These are phyloP conservation scores for Penicillium sp. DNA, from an alignment of 2,329 filamentous ascomycete species.

Conservation along the genomic window DNA sequence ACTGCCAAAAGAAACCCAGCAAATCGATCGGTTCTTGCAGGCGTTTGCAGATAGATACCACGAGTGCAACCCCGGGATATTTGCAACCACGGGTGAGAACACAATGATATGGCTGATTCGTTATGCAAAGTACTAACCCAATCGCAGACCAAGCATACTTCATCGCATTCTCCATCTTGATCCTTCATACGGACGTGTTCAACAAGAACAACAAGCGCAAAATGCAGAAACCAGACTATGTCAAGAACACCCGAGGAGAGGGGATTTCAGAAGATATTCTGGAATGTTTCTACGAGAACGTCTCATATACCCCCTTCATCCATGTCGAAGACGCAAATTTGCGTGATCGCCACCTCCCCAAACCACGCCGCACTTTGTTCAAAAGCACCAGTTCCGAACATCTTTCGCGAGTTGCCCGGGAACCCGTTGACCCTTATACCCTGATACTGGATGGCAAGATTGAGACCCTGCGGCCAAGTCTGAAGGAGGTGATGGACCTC, in stretches of 20 bases:
- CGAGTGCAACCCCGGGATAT: conserved; percentile 97
- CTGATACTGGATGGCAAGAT: conserved; percentile 88
- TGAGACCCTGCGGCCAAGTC: conserved; percentile 74
- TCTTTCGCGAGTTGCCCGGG: conserved; percentile 64
- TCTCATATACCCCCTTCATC: conserved; percentile 96
- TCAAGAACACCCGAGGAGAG: conserved; percentile 90
- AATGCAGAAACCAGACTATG: conserved; percentile 93
- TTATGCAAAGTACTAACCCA: background rate
- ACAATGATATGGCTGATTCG: background rate
- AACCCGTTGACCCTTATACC: conserved; percentile 92
- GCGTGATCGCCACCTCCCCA: conserved; percentile 69
- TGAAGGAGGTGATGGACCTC: conserved; percentile 87
- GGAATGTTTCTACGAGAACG: conserved; percentile 97
- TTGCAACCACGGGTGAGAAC: conserved; percentile 63
- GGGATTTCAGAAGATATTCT: conserved; percentile 91
- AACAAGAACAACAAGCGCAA: conserved; percentile 99
- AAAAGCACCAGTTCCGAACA: conserved; percentile 63
- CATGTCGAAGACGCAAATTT: conserved; percentile 85
- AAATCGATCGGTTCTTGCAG: conserved; percentile 91
- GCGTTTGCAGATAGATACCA: conserved; percentile 95
- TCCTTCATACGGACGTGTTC: conserved; percentile 97
- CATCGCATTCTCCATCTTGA: conserved; percentile 92
- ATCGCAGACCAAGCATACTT: conserved; percentile 85
- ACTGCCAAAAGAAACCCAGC: conserved; percentile 93
- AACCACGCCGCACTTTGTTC: conserved; percentile 68